Evolutionary conservation across 192 early-diverging fungal species (phyloP).

Genomic region (Oehlia diaphana): DNA sequence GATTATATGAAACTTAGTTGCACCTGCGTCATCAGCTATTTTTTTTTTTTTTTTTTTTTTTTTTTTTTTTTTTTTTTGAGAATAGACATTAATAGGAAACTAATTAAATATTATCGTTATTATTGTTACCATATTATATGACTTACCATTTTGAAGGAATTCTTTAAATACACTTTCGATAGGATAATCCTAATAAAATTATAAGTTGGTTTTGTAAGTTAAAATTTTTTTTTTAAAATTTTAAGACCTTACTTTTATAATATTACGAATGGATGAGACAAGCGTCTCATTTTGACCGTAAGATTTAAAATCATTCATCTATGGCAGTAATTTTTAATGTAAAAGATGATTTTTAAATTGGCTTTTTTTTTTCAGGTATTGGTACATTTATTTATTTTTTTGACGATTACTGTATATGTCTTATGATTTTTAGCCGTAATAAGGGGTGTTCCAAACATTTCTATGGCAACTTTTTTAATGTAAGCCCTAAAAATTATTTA

Average conservation of each 20-base stretch:
- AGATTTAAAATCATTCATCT: too few species aligned
- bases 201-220: background rate
- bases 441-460: too few species aligned
- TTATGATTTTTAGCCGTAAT: too few species aligned
- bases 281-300: conserved; percentile 15
- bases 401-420: too few species aligned
- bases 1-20: conserved; percentile 20
- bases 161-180: conserved; percentile 20
- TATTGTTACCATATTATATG: too few species aligned
- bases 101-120: background rate
- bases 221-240: background rate
- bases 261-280: conserved; percentile 18
- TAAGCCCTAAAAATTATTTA: too few species aligned
- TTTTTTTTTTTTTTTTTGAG: background rate
- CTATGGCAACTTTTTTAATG: too few species aligned
- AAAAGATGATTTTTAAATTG: too few species aligned
- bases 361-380: too few species aligned
- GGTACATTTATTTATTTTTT: too few species aligned
- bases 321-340: too few species aligned
- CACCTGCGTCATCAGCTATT: conserved; percentile 29
- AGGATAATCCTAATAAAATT: conserved; percentile 23
- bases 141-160: conserved; percentile 31
- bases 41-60: too few species aligned
- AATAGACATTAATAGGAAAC: background rate
- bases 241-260: background rate